Conservation (phyloP, 192 early-diverging fungal genomes). For the Diversispora epigaea region DNA sequence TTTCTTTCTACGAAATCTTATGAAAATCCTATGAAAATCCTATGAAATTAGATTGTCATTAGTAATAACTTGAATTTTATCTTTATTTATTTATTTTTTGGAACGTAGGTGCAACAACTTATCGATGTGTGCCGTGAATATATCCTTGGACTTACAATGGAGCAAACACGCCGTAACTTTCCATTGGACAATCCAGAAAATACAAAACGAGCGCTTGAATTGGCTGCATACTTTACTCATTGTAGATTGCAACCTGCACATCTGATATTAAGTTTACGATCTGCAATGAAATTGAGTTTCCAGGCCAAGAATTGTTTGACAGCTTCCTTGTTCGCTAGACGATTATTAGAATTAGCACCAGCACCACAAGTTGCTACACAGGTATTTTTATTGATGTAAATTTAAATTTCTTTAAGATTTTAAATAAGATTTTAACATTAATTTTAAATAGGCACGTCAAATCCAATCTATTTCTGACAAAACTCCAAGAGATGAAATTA, state of each 20-base stretch:
- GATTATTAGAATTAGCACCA: conserved; percentile 88
- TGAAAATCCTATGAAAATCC: too few relatives aligned
- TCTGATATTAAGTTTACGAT: conserved; percentile 82
- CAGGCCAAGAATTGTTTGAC: conserved; percentile 83
- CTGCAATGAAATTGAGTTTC: conserved; percentile 82
- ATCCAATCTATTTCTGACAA: conserved; percentile 75
- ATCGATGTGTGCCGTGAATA: conserved; percentile 88
- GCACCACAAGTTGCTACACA: conserved; percentile 72
- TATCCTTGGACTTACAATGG: conserved; percentile 85
- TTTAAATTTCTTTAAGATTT: not conserved
- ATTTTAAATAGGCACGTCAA: conserved; percentile 60
- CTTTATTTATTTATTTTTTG: not conserved
- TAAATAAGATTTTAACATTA: not conserved
- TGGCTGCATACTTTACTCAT: conserved; percentile 96
- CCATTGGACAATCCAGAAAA: conserved; percentile 56
- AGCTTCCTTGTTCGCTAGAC: conserved; percentile 84
- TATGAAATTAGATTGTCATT: too few relatives aligned
- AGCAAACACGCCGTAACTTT: conserved; percentile 69
- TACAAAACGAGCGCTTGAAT: conserved; percentile 77
- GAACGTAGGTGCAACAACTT: conserved; percentile 55
- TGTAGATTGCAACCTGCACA: conserved; percentile 87
- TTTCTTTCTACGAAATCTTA: too few relatives aligned
- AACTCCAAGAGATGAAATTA: conserved; percentile 75
- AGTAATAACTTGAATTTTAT: too few relatives aligned
- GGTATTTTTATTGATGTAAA: conserved; percentile 38